Conservation (phyloP, 768 basidiomycete species). For the Pisolithus sp. region DNA sequence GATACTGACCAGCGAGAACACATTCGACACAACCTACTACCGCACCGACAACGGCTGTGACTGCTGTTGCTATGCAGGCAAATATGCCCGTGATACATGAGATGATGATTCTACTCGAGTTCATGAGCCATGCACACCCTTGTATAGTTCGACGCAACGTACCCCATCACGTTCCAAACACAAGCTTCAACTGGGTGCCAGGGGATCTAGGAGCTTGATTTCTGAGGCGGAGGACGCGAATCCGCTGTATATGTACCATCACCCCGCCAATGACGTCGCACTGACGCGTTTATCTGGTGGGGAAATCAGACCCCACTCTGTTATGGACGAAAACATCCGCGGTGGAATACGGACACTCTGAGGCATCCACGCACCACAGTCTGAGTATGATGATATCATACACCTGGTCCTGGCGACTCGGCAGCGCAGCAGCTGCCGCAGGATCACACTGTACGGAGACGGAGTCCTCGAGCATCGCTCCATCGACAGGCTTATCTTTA, state of each 20-base stretch:
- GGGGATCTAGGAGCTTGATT: no score
- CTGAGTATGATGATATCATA: background rate
- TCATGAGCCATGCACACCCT: no score
- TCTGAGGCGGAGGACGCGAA: no score
- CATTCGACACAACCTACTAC: conserved; percentile 43
- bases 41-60: conserved; percentile 33
- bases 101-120: background rate
- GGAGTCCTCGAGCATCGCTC: background rate
- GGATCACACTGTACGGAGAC: background rate
- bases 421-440: background rate
- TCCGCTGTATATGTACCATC: no score
- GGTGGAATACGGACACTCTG: no score
- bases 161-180: background rate
- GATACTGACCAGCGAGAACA: conserved; percentile 36
- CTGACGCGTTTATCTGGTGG: no score
- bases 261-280: no score
- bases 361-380: no score
- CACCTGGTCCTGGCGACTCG: no score
- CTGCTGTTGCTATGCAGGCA: conserved; percentile 36
- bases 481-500: background rate
- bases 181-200: no score
- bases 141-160: background rate
- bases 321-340: background rate
- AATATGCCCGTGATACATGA: conserved; percentile 29
- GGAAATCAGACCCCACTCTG: background rate